A percentile compares a stretch with the other conserved stretches of the same genome.
These are phyloP conservation scores for Ceratocystis papillata DNA, from an alignment of 2,329 filamentous ascomycete species.

Conservation along the genomic window DNA sequence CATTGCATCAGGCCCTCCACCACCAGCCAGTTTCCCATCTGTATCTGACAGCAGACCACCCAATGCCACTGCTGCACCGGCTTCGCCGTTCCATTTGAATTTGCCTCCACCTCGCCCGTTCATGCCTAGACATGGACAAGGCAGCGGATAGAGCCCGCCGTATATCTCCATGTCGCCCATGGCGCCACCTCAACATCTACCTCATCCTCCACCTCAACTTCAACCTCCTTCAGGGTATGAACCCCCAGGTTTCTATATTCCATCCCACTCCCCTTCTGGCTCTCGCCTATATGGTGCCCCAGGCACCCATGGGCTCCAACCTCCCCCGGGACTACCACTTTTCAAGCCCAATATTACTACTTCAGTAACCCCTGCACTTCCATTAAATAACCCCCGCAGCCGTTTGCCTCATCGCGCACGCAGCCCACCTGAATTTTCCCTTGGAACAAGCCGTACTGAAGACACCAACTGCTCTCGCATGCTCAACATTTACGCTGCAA, in stretches of 20 bases:
- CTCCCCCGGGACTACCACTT: neutral
- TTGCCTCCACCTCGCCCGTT: conserved; percentile 5
- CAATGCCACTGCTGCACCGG: neutral
- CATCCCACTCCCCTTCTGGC: neutral
- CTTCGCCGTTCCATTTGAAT: neutral
- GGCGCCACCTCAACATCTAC: neutral
- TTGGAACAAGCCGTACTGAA: neutral
- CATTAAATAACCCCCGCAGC: neutral
- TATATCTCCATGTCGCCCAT: conserved; percentile 9
- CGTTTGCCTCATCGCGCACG: neutral
- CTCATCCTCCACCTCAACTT: neutral
- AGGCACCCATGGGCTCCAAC: neutral
- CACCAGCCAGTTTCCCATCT: neutral
- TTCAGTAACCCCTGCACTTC: neutral
- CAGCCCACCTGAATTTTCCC: neutral
- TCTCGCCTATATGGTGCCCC: neutral
- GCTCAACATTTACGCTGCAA: conserved; percentile 9
- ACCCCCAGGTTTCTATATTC: neutral
- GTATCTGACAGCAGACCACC: conserved; percentile 1
- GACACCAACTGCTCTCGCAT: neutral
- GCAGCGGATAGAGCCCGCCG: conserved; percentile 14
- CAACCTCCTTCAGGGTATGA: neutral
- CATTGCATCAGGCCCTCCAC: neutral
- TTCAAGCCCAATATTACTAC: neutral
- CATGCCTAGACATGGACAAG: conserved; percentile 9